phyloP scores from a whole-genome alignment of 2,329 filamentous ascomycete genomes.

The Fusarium sp. region DNA sequence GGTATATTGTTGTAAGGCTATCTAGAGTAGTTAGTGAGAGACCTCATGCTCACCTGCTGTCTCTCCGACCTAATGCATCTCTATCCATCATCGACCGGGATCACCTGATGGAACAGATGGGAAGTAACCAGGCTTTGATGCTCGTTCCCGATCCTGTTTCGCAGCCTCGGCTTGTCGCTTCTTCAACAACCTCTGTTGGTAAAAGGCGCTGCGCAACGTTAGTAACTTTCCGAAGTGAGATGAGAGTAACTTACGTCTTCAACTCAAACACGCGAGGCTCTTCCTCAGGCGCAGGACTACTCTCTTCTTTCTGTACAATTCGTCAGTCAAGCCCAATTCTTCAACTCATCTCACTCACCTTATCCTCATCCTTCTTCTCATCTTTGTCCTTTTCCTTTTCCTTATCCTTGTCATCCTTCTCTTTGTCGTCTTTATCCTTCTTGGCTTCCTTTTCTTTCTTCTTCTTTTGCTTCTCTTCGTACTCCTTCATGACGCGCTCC shows the following conservation, averaged over 20 bases:
- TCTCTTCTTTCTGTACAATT: slow-evolving; percentile 32
- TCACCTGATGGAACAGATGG: slow-evolving; percentile 81
- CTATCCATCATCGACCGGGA: slow-evolving; percentile 49
- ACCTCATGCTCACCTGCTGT: background rate
- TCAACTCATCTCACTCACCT: slow-evolving; percentile 8
- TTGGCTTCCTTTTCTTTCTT: slow-evolving; percentile 72
- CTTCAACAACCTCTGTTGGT: slow-evolving; percentile 83
- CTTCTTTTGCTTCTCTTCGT: slow-evolving; percentile 76
- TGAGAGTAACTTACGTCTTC: slow-evolving; percentile 69
- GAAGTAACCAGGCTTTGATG: slow-evolving; percentile 83
- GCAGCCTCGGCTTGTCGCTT: slow-evolving; percentile 66
- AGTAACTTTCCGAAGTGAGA: background rate
- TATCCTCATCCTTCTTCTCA: slow-evolving; percentile 36
- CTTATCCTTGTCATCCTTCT: slow-evolving; percentile 54
- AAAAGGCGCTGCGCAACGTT: slow-evolving; percentile 73
- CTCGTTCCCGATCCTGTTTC: slow-evolving; percentile 81
- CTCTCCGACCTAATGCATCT: background rate
- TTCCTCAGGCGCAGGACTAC: slow-evolving; percentile 52
- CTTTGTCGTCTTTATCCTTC: slow-evolving; percentile 57
- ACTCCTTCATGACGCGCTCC: slow-evolving; percentile 77
- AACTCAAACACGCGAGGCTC: slow-evolving; percentile 85
- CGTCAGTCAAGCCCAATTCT: background rate
- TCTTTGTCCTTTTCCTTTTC: slow-evolving; percentile 50
- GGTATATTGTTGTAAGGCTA: background rate
- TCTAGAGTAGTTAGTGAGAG: background rate